phyloP scores from a whole-genome alignment of 768 basidiomycete species.

The Suillus lakei region DNA sequence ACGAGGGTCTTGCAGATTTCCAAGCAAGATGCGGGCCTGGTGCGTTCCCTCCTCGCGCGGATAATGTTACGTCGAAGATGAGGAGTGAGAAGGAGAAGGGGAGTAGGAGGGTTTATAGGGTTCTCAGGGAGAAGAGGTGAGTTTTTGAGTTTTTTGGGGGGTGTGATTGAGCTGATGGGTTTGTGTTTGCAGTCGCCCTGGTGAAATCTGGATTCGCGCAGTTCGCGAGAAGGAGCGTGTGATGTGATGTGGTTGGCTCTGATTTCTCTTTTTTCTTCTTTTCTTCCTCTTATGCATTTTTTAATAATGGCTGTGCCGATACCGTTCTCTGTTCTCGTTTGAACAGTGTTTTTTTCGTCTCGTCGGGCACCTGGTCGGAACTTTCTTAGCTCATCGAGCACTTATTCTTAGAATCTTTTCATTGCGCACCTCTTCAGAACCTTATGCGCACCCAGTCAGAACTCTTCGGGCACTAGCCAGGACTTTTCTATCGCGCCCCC shows the following conservation, averaged over 20 bases:
- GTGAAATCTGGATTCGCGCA: conserved; percentile 72
- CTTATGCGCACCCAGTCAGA: too few relatives aligned
- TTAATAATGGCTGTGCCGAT: conserved; percentile 2
- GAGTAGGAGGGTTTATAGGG: conserved; percentile 64
- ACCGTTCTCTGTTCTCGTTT: neutral
- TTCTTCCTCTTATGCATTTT: conserved; percentile 1
- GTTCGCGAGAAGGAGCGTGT: conserved; percentile 71
- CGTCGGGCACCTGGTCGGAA: conserved; percentile 4
- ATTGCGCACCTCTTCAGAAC: neutral
- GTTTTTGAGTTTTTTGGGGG: conserved; percentile 18
- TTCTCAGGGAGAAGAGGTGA: conserved; percentile 81
- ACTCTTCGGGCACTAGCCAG: too few relatives aligned
- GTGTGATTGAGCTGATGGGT: conserved; percentile 1
- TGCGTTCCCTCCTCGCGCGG: conserved; percentile 65
- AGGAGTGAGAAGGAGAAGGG: conserved; percentile 46
- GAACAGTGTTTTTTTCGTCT: neutral
- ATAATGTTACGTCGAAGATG: conserved; percentile 38
- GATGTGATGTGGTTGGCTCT: conserved; percentile 35
- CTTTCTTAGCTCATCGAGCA: neutral
- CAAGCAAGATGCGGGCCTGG: conserved; percentile 73
- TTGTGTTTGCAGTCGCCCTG: conserved; percentile 57
- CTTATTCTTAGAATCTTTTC: too few relatives aligned
- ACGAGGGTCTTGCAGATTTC: conserved; percentile 81
- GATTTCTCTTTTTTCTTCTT: neutral
- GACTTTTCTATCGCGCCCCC: neutral